Conservation (phyloP, 2,329 filamentous ascomycete genomes). For the Paraphoma chrysanthemicola region DNA sequence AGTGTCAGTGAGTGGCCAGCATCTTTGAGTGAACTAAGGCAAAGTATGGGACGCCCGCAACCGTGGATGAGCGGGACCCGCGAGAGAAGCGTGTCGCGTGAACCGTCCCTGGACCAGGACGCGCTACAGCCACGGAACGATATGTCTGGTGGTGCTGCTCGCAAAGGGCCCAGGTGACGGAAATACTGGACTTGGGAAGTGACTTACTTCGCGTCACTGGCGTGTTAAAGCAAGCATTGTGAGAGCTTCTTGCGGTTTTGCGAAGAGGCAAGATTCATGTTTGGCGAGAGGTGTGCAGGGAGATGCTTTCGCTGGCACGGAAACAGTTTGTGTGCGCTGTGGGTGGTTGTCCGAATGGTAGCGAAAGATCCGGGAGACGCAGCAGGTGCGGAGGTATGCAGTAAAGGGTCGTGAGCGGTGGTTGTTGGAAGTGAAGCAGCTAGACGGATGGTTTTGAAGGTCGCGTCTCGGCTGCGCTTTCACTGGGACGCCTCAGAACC, state of each 20-base stretch:
- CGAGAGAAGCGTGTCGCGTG: slow-evolving; percentile 5
- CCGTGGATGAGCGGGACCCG: neutral
- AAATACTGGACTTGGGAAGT: neutral
- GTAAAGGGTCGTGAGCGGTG: slow-evolving; percentile 7
- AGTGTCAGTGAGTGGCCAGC: slow-evolving; percentile 8
- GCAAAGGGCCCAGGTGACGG: no score
- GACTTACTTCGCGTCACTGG: slow-evolving; percentile 35
- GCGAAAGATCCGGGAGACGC: slow-evolving; percentile 12
- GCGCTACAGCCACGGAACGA: neutral
- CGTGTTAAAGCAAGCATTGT: slow-evolving; percentile 36
- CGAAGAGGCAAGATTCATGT: slow-evolving; percentile 36
- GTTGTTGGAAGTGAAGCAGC: slow-evolving; percentile 11
- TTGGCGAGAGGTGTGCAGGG: slow-evolving; percentile 9
- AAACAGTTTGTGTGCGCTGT: slow-evolving; percentile 1
- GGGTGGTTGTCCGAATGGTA: slow-evolving; percentile 20
- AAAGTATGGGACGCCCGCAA: neutral
- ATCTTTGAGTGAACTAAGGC: neutral
- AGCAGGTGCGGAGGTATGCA: slow-evolving; percentile 3
- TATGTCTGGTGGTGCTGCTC: neutral
- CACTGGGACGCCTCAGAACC: slow-evolving; percentile 6
- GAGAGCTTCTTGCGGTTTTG: slow-evolving; percentile 33
- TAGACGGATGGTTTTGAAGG: slow-evolving; percentile 6
- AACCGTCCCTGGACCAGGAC: neutral
- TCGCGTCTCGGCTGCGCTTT: slow-evolving; percentile 13
- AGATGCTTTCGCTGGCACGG: slow-evolving; percentile 2